Evolutionary conservation across 495 filamentous ascomycete genomes (phyloP), one percentile per base, ranked within the genome.

Genomic region (Cladorrhinum samala): DNA sequence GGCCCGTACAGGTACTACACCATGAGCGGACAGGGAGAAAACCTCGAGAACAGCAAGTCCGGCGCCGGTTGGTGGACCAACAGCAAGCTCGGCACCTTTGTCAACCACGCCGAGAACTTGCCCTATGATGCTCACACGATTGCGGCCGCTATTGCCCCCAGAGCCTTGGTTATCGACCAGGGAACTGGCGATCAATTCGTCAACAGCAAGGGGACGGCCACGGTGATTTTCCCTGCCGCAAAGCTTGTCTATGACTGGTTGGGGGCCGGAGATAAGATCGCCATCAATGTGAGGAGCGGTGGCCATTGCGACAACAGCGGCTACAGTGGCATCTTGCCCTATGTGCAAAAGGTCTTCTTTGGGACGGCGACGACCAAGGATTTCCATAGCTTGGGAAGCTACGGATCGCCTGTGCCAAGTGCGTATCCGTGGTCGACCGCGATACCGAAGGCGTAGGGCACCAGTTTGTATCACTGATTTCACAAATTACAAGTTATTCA

Each of bases 91-190:
- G 72, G 72, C 18, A 72, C 67, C 2, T 80, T 78, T 49, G 67
- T 80, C 16, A 72, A 71, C 66, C 70, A 78, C 58, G 60, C 67
- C 33, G 68, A 71, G 60, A 71, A 74, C 50, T 61, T 78, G 50
- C 77, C 76, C 0, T 78, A 68, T 57, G 77, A 80, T 52, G 72
- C 75, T 0, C 76, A 80, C 52, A 79, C 75, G 19, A 76, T 80
- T 53, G 76, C 74, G 2, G 72, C 76, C 1, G 74, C 76, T 9
- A 72, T 79, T 39, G 74, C 77, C n/a, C 77, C 77, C 0, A 62
- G 76, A n/a, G 77, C 77, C 0, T 54, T 79, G 1, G 63, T 78
- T 18, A 73, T 78, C 47, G 74, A 80, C 44, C 74, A 79, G 59
- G 73, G 73, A 13, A 66, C 66, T 3, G 69, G 69, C 18, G 77